Conservation (phyloP, 1,139 yeast genomes). For the Meyerozyma carpophila region DNA sequence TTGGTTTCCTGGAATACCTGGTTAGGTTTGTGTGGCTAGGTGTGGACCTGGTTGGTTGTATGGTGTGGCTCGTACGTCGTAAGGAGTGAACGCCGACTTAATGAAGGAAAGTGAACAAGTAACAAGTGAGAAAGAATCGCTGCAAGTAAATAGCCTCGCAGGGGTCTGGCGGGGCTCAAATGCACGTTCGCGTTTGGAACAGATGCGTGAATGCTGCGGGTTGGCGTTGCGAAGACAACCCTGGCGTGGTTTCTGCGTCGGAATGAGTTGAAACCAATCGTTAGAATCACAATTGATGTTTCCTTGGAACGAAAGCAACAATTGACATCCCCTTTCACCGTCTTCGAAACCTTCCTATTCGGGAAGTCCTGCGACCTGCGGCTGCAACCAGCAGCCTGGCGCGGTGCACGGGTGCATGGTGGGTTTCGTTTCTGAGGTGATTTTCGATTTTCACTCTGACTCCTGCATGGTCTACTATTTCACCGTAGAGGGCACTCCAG, state of each 20-base stretch:
- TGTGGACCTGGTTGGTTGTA: background rate
- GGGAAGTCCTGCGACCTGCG: background rate
- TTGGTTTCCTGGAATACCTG: background rate
- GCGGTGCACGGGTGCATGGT: background rate
- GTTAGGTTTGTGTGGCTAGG: background rate
- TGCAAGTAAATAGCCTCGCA: background rate
- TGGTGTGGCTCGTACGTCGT: too few relatives aligned
- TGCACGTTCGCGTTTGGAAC: background rate
- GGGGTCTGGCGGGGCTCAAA: slow-evolving; percentile 1
- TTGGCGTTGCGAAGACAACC: too few relatives aligned
- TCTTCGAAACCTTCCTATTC: background rate
- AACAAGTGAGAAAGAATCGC: background rate
- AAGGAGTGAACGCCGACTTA: background rate
- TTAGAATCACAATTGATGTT: too few relatives aligned
- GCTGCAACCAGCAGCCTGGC: background rate
- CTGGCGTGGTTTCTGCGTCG: too few relatives aligned
- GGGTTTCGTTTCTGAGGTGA: background rate
- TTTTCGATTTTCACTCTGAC: background rate
- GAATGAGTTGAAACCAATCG: too few relatives aligned
- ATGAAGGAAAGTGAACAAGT: background rate
- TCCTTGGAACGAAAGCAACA: background rate
- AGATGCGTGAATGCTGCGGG: background rate
- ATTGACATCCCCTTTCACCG: background rate
- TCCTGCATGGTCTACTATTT: slow-evolving; percentile 54
- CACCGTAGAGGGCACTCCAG: slow-evolving; percentile 26